Percentiles rank a stretch among this genome's conserved stretches.
Conservation (phyloP, 2,329 filamentous ascomycete species). For the Chalaropsis ovoidea region DNA sequence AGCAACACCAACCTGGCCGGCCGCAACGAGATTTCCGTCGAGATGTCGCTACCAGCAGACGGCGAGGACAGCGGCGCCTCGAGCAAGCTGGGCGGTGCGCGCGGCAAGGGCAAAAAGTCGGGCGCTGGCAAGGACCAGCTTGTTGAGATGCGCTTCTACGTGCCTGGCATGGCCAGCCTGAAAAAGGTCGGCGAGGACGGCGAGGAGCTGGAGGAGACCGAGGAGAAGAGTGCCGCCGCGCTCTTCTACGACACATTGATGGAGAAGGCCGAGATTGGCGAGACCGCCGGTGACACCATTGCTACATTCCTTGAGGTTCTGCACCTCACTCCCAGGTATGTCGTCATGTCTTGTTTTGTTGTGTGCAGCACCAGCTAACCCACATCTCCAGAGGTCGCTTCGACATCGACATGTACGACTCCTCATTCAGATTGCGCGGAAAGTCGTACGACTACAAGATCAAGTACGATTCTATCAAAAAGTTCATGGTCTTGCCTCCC, state of each 20-base stretch:
- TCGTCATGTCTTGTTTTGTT: slow-evolving; percentile 38
- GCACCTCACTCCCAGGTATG: slow-evolving; percentile 81
- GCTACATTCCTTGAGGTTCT: slow-evolving; percentile 94
- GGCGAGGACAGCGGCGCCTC: slow-evolving; percentile 63
- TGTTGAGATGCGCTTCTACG: slow-evolving; percentile 98
- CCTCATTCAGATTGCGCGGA: slow-evolving; percentile 88
- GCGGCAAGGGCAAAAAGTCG: slow-evolving; percentile 74
- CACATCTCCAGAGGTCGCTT: slow-evolving; percentile 69
- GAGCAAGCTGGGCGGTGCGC: slow-evolving; percentile 56
- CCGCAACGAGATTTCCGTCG: slow-evolving; percentile 93
- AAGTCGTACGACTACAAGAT: slow-evolving; percentile 99
- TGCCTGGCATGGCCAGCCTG: slow-evolving; percentile 78
- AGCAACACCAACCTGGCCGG: slow-evolving; percentile 95
- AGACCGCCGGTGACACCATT: slow-evolving; percentile 96
- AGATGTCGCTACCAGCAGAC: slow-evolving; percentile 70
- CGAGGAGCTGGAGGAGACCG: slow-evolving; percentile 57
- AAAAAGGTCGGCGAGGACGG: slow-evolving; percentile 50
- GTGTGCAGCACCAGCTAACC: slow-evolving; percentile 22
- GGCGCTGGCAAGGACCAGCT: slow-evolving; percentile 84
- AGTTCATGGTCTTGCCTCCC: slow-evolving; percentile 96
- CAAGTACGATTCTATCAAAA: slow-evolving; percentile 94
- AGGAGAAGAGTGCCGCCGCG: slow-evolving; percentile 90
- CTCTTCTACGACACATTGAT: slow-evolving; percentile 98
- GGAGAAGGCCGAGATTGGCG: slow-evolving; percentile 97
- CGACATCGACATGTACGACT: slow-evolving; percentile 99